These are phyloP conservation scores for Actinomortierella ambigua DNA, from an alignment of 371 early-diverging fungal genomes.

Conservation along the genomic window DNA sequence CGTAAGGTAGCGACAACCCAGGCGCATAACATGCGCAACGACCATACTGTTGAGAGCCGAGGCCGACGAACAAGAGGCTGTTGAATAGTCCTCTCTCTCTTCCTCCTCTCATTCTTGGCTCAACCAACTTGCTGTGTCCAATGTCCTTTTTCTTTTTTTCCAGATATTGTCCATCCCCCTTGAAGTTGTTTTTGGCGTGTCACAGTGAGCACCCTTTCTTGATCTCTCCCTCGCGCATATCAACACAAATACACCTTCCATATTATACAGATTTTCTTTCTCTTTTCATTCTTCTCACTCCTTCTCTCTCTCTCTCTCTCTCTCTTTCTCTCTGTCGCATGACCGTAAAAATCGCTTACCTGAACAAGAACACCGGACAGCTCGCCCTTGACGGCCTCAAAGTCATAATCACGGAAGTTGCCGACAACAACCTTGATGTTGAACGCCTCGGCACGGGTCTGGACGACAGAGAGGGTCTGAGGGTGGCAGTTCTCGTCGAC, in stretches of 20 bases:
- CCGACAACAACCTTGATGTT: constrained; percentile 89
- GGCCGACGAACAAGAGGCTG: not conserved
- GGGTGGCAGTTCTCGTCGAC: constrained; percentile 93
- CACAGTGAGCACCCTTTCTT: constrained; percentile 4
- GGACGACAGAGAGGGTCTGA: constrained; percentile 91
- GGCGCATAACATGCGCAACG: too few relatives aligned
- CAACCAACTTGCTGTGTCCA: not conserved
- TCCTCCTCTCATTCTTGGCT: not conserved
- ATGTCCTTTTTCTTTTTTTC: too few relatives aligned
- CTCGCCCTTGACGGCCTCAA: constrained; percentile 72
- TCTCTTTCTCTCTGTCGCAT: constrained; percentile 4
- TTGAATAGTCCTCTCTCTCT: not conserved
- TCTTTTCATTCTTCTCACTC: too few relatives aligned
- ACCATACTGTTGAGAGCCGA: too few relatives aligned
- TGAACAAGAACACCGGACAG: constrained; percentile 89
- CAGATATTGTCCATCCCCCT: too few relatives aligned
- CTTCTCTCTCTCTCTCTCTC: constrained; percentile 6
- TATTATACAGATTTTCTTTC: too few relatives aligned
- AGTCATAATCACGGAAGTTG: constrained; percentile 78
- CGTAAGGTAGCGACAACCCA: not conserved
- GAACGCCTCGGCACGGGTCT: constrained; percentile 93
- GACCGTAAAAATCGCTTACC: constrained; percentile 51
- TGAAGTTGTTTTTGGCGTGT: too few relatives aligned
- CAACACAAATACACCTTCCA: too few relatives aligned
- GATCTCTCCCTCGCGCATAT: constrained; percentile 2